A percentile compares a stretch with the other conserved stretches of the same genome.
phyloP scores from a whole-genome alignment of 1,284 basidiomycete species.

The Phellopilus nigrolimitatus region DNA sequence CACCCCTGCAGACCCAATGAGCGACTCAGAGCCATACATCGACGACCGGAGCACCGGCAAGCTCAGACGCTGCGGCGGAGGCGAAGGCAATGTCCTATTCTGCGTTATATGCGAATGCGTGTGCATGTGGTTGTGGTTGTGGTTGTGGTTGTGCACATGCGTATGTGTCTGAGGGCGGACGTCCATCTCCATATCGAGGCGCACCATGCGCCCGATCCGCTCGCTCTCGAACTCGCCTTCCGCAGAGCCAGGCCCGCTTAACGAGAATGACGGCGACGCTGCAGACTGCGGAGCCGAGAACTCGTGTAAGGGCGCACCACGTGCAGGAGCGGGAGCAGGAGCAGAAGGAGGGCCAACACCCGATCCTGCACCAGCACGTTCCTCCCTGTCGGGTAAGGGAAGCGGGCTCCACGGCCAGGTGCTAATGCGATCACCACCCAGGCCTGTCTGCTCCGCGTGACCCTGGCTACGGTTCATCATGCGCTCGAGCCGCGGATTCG shows the following conservation, averaged over 20 bases:
- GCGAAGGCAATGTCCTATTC: background rate
- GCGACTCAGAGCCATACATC: constrained; percentile 1
- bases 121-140: too few species aligned
- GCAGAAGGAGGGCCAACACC: too few species aligned
- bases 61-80: background rate
- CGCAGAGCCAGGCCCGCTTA: background rate
- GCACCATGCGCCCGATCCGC: constrained; percentile 9
- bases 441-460: background rate
- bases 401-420: background rate
- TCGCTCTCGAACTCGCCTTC: background rate
- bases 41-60: constrained; percentile 11
- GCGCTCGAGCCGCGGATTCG: background rate
- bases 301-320: too few species aligned
- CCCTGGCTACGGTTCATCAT: background rate
- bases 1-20: background rate
- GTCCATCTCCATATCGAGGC: constrained; percentile 2
- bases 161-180: background rate
- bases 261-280: background rate
- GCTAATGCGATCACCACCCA: background rate
- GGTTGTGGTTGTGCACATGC: background rate
- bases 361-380: too few species aligned
- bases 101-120: too few species aligned
- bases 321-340: too few species aligned
- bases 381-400: background rate
- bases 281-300: too few species aligned